Evolutionary conservation across 805 yeast species (phyloP).

Genomic region (Yarrowia hollandica): DNA sequence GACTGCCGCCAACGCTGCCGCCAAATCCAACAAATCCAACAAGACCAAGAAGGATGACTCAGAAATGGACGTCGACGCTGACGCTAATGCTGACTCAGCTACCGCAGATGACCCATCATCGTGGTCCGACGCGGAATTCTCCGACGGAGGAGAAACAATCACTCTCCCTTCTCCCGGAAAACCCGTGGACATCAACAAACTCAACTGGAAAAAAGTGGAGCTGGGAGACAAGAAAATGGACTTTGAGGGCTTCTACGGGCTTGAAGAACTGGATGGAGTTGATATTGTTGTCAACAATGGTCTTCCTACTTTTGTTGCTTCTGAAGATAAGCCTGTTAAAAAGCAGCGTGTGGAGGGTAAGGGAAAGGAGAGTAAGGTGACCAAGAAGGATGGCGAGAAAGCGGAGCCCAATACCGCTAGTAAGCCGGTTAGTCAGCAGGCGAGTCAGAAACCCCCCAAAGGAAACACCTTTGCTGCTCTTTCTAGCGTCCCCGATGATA

Average conservation of each 20-base stretch:
- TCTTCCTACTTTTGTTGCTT: constrained; percentile 49
- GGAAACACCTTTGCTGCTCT: constrained; percentile 32
- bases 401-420: too few species aligned
- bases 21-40: too few species aligned
- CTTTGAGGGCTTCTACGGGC: constrained; percentile 86
- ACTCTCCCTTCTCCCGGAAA: not conserved
- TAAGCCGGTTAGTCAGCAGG: too few species aligned
- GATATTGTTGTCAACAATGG: constrained; percentile 76
- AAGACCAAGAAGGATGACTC: not conserved
- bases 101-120: too few species aligned
- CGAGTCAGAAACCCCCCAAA: too few species aligned
- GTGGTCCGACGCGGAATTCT: constrained; percentile 6
- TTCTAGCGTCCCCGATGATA: constrained; percentile 32
- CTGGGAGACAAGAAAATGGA: constrained; percentile 83
- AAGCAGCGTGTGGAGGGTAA: constrained; percentile 32
- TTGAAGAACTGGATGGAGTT: constrained; percentile 94
- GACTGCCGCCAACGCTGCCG: too few species aligned
- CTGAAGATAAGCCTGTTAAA: constrained; percentile 39
- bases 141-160: not conserved
- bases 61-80: not conserved
- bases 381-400: constrained; percentile 31
- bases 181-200: constrained; percentile 34
- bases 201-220: constrained; percentile 74
- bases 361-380: constrained; percentile 38
- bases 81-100: too few species aligned